Base-by-base conservation (phyloP, 495 filamentous ascomycete genomes). In the Podospora comata region DNA sequence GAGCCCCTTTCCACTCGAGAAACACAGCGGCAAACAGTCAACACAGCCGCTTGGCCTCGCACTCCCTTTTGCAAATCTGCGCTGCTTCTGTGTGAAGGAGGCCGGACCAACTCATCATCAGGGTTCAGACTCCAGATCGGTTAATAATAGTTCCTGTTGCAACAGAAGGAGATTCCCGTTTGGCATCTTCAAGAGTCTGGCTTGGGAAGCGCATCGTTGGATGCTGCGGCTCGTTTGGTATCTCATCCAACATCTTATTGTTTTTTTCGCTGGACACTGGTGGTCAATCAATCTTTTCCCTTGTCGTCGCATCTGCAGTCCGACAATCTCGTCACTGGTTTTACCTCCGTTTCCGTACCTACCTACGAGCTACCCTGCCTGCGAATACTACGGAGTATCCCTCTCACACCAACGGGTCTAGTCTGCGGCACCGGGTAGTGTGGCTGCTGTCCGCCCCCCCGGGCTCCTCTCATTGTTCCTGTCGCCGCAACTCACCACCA, bases 21-120 rank as follows among this genome's bases (percentile, higher is more conserved):
- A 70, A 64, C 55, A 64, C 60, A 30, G 68, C 68, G 65, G 65
- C 68, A 70, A 70, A 58, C 39, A 11, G 15, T 20, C n/a, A n/a
- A 54, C 34, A 65, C 56, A 66, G 16, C 63, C 20, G 5, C 23
- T 58, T 58, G 55, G 63, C n/a, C 18, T n/a, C 48, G 26, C 30
- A 27, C 11, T 59, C 2, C 44, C 32, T 62, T 62, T 19, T 13
- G 20, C 11, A 59, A 7, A 18, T 56, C 54, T 60, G 11, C 16
- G 60, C 66, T 26, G 59, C 39, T 39, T 39, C 34, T 48, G 39
- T 48, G 39, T 48, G 39, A 48, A 48, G 39, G 39, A 48, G 39
- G 39, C 39, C 39, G 39, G 39, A 13, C 39, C 39, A 48, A 9
- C 39, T 48, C 39, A 48, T 48, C 39, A 48, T 48, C 39, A 48